A percentile compares a stretch with the other conserved stretches of the same genome.
These are phyloP conservation scores for Zygosaccharomyces bailii DNA, from an alignment of 805 yeast genomes.

Conservation along the genomic window DNA sequence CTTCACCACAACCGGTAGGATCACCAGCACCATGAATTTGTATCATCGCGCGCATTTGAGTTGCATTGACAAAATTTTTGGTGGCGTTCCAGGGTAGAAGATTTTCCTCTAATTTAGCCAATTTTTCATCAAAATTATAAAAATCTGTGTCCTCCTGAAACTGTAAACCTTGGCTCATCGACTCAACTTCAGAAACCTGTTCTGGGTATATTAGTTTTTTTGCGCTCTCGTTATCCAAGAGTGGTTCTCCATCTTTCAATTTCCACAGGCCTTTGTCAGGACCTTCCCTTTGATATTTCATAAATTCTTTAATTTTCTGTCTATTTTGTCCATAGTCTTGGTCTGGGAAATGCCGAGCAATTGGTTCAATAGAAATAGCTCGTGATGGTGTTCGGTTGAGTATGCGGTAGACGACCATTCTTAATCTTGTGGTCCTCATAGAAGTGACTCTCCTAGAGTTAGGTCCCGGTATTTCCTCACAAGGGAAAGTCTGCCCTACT, in stretches of 20 bases:
- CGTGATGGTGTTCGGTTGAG: slow-evolving; percentile 70
- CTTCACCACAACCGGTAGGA: slow-evolving; percentile 87
- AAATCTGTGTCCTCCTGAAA: slow-evolving; percentile 75
- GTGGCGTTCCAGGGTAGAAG: slow-evolving; percentile 94
- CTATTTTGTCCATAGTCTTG: slow-evolving; percentile 97
- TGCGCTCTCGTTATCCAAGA: slow-evolving; percentile 74
- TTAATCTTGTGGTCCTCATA: slow-evolving; percentile 82
- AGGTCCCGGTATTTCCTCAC: slow-evolving; percentile 94
- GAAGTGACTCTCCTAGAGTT: slow-evolving; percentile 95
- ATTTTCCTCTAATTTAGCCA: slow-evolving; percentile 73
- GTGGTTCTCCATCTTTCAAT: slow-evolving; percentile 58
- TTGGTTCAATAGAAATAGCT: slow-evolving; percentile 79
- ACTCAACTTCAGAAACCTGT: slow-evolving; percentile 78
- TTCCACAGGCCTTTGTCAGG: slow-evolving; percentile 96
- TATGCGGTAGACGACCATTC: slow-evolving; percentile 89
- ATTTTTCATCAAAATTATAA: slow-evolving; percentile 44
- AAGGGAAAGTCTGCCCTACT: slow-evolving; percentile 92
- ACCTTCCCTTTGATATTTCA: slow-evolving; percentile 95
- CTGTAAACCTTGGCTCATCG: slow-evolving; percentile 94
- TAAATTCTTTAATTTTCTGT: slow-evolving; percentile 91
- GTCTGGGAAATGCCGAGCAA: slow-evolving; percentile 90
- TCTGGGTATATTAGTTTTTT: slow-evolving; percentile 88
- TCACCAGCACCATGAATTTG: slow-evolving; percentile 94
- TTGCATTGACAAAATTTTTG: slow-evolving; percentile 84
- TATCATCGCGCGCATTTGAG: slow-evolving; percentile 95